These are phyloP conservation scores for Chlamydomonas urium DNA, from an alignment of 139 green algal species.

Conservation along the genomic window DNA sequence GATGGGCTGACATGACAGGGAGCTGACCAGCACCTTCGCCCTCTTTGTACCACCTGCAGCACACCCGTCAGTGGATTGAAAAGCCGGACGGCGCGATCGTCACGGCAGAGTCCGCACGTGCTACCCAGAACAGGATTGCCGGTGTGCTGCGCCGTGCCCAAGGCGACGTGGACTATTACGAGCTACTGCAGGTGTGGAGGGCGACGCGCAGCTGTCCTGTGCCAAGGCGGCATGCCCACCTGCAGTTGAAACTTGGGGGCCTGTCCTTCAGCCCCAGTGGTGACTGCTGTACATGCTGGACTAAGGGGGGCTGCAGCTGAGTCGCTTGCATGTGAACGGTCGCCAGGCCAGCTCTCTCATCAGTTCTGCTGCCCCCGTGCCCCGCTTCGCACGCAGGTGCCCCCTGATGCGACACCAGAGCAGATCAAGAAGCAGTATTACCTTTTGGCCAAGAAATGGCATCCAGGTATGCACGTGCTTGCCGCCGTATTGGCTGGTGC, in stretches of 20 bases:
- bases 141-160: conserved; percentile 7
- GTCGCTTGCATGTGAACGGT: too few species aligned
- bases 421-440: conserved; percentile 91
- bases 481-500: too few species aligned
- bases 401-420: conserved; percentile 47
- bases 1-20: background rate
- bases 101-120: conserved; percentile 6
- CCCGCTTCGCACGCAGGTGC: conserved; percentile 68
- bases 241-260: too few species aligned
- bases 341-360: too few species aligned
- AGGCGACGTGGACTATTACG: conserved; percentile 43
- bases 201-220: background rate
- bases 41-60: conserved; percentile 11
- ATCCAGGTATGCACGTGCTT: conserved; percentile 24
- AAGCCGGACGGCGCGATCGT: conserved; percentile 42
- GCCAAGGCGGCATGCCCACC: background rate
- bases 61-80: conserved; percentile 52
- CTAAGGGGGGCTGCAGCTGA: too few species aligned
- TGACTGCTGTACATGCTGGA: too few species aligned
- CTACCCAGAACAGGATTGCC: background rate
- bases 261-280: too few species aligned
- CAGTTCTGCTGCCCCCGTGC: too few species aligned
- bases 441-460: conserved; percentile 71
- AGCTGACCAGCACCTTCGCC: background rate
- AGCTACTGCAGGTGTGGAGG: conserved; percentile 40